Base-by-base conservation (phyloP, 305 asterid genomes). In the Plantago rigida region DNA sequence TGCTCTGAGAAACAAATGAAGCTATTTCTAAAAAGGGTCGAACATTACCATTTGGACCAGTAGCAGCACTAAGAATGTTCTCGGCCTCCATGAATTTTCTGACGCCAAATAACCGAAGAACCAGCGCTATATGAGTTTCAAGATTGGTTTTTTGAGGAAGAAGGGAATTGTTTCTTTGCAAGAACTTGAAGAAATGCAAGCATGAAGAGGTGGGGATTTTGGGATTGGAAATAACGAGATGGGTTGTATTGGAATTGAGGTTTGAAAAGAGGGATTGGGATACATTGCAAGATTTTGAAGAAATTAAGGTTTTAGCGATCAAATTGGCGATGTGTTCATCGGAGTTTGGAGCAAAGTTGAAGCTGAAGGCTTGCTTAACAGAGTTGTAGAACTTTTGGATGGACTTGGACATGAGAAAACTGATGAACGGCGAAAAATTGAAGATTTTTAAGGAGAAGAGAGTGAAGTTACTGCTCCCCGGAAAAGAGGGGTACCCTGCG, bases 181-280 rank as follows among this genome's bases (percentile, higher is more conserved):
- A 75, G 63, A 77, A 78, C 19, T 71, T 77, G 71, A 82, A 87
- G 81, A 85, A 82, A 63, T 67, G 75, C 63, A 79, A 67, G 81
- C 86, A 79, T 19, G 74, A 65, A 13, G 71, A 53, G 34, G 70
- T 54, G 49, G 94, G 79, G 46, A 82, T 58, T 62, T 50, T 70
- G 2, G 83, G 84, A 78, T 87, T 84, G 31, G 90, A 73, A 72
- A 86, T 81, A 48, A 87, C 79, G 29, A 76, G 83, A 67, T 64
- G 71, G 51, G 75, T 75, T 47, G 73, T 62, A 17, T 56, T 61
- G 69, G 87, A 63, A 70, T 79, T 80, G 14, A 84, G 75, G 62
- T 70, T 54, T 63, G 82, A 69, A 60, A 72, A 17, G 46, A 79
- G 75, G 49, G 86, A 70, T 42, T 74, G 69, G n/a, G 74, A 14